phyloP scores from a whole-genome alignment of 1,139 yeast genomes.

The Hanseniaspora sp. region DNA sequence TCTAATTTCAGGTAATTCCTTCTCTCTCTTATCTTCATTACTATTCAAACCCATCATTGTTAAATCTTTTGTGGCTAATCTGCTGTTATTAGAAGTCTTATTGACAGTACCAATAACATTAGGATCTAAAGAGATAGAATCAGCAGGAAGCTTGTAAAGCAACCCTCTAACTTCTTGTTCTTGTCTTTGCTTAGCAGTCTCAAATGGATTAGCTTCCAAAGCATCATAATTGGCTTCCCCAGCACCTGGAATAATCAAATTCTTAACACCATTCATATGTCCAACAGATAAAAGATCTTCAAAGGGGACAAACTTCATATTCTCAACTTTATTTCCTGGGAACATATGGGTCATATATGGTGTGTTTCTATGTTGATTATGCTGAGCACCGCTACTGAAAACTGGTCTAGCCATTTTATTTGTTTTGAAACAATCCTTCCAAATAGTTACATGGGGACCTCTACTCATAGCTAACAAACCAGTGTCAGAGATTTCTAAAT shows the following conservation, averaged over 20 bases:
- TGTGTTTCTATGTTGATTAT: conserved; percentile 32
- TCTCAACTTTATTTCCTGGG: conserved; percentile 64
- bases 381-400: conserved; percentile 28
- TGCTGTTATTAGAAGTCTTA: conserved; percentile 48
- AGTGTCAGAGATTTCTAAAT: conserved; percentile 72
- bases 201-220: conserved; percentile 83
- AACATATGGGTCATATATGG: conserved; percentile 89
- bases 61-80: conserved; percentile 54
- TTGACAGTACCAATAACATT: conserved; percentile 77
- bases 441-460: conserved; percentile 87
- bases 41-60: conserved; percentile 36
- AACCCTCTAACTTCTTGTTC: conserved; percentile 80
- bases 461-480: conserved; percentile 82
- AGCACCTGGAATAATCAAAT: conserved; percentile 84
- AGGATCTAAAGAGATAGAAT: conserved; percentile 86
- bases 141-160: conserved; percentile 82
- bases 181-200: conserved; percentile 84
- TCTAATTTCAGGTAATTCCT: conserved; percentile 37
- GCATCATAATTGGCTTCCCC: conserved; percentile 99
- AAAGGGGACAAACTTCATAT: conserved; percentile 72
- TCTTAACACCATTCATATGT: conserved; percentile 63
- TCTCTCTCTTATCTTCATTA: conserved; percentile 31
- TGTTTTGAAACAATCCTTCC: conserved; percentile 61
- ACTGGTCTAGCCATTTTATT: conserved; percentile 33
- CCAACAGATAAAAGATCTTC: conserved; percentile 93